Evolutionary conservation across 306 rosid genomes (phyloP).

Genomic region (Quercus glauca): DNA sequence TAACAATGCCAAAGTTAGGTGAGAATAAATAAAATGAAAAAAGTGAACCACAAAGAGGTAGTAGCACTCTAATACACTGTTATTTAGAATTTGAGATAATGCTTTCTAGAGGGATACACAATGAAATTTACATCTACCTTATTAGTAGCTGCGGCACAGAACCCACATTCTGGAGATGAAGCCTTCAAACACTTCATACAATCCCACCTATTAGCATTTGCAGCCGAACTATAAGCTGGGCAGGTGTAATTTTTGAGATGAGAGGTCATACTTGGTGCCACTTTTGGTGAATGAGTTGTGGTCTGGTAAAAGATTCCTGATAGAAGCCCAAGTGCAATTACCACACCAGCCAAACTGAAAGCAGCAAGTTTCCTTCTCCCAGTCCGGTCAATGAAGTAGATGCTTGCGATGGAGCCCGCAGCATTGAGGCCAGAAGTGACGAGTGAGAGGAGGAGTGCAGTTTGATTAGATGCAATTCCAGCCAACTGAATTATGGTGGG

Average conservation of each 20-base stretch:
- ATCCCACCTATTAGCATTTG: slow-evolving; percentile 33
- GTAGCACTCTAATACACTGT: background rate
- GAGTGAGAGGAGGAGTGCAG: slow-evolving; percentile 53
- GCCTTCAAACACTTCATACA: slow-evolving; percentile 63
- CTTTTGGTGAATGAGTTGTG: slow-evolving; percentile 41
- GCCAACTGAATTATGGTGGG: slow-evolving; percentile 60
- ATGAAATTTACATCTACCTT: slow-evolving; percentile 26
- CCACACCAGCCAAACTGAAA: slow-evolving; percentile 48
- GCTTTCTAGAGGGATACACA: background rate
- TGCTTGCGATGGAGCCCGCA: slow-evolving; percentile 55
- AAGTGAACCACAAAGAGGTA: background rate
- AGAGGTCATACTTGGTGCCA: slow-evolving; percentile 23
- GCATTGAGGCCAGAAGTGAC: slow-evolving; percentile 58
- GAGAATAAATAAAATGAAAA: background rate
- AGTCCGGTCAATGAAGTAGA: slow-evolving; percentile 52
- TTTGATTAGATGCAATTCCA: slow-evolving; percentile 53
- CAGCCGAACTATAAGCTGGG: slow-evolving; percentile 19
- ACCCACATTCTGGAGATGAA: slow-evolving; percentile 41
- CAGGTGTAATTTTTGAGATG: slow-evolving; percentile 34
- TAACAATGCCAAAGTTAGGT: too few relatives aligned
- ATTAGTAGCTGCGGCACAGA: slow-evolving; percentile 41
- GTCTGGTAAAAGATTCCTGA: slow-evolving; percentile 37
- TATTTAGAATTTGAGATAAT: background rate
- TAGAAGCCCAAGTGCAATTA: slow-evolving; percentile 35
- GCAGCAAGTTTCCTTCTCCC: slow-evolving; percentile 63